Conservation (phyloP, 2,329 filamentous ascomycete genomes). For the Fusarium sp. region DNA sequence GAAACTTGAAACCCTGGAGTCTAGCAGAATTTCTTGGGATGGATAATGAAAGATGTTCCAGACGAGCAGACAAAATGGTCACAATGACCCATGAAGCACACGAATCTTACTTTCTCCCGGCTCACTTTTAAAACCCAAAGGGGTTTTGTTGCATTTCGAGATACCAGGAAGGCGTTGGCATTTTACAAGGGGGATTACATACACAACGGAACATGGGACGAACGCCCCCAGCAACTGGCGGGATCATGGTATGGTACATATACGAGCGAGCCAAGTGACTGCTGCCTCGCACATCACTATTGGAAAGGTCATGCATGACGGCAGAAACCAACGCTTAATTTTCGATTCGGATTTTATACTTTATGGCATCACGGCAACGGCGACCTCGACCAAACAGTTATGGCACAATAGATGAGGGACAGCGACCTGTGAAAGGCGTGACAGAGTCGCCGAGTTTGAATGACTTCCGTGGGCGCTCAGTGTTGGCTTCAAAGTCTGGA, state of each 20-base stretch:
- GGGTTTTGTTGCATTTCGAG: slow-evolving; percentile 49
- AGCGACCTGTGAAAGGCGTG: not conserved
- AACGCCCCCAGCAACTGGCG: slow-evolving; percentile 21
- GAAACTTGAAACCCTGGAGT: not conserved
- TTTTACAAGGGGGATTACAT: slow-evolving; percentile 38
- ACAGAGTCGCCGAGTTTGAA: slow-evolving; percentile 3
- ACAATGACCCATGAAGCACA: slow-evolving; percentile 47
- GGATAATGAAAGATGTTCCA: slow-evolving; percentile 27
- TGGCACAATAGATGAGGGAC: not conserved
- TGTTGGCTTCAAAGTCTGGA: slow-evolving; percentile 31
- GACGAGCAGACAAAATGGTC: slow-evolving; percentile 38
- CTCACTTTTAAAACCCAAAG: slow-evolving; percentile 36
- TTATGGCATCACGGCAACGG: slow-evolving; percentile 32
- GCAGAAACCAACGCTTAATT: slow-evolving; percentile 28
- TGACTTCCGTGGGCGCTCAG: slow-evolving; percentile 6
- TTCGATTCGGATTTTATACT: slow-evolving; percentile 36
- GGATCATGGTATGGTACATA: slow-evolving; percentile 38
- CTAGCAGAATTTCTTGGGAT: not conserved
- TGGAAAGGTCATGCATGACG: slow-evolving; percentile 36
- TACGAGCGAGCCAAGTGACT: slow-evolving; percentile 17
- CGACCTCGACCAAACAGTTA: slow-evolving; percentile 11
- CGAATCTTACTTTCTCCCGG: slow-evolving; percentile 43
- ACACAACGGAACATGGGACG: slow-evolving; percentile 34
- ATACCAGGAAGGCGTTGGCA: slow-evolving; percentile 54
- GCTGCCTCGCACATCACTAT: slow-evolving; percentile 30